Conservation (phyloP, 2,329 filamentous ascomycete species). For the Neonectria coccinea region DNA sequence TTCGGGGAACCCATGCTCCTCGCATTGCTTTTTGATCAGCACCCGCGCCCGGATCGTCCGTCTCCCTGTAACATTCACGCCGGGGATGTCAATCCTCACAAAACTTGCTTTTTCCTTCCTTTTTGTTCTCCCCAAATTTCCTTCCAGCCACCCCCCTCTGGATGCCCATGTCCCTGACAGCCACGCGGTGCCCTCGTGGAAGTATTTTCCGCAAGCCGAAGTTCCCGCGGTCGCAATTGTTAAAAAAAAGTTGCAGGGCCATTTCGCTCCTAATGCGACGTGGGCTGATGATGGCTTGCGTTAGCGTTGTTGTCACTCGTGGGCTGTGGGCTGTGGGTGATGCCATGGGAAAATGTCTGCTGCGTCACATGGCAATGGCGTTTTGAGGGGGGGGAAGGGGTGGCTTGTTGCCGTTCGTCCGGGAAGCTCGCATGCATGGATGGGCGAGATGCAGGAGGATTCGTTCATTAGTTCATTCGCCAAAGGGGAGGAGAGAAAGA, state of each 20-base stretch:
- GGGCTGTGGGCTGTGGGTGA: background rate
- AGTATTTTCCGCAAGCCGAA: background rate
- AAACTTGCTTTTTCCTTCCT: background rate
- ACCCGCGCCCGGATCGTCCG: background rate
- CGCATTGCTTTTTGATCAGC: constrained; percentile 6
- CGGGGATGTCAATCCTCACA: background rate
- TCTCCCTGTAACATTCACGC: background rate
- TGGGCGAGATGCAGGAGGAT: background rate
- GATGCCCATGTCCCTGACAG: background rate
- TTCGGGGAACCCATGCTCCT: background rate
- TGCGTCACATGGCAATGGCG: constrained; percentile 8
- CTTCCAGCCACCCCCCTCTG: background rate
- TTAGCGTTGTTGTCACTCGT: background rate
- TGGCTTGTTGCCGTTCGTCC: constrained; percentile 1
- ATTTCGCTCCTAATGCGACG: background rate
- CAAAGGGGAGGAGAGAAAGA: background rate
- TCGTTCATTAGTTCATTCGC: background rate
- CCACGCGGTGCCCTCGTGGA: background rate
- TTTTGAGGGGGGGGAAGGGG: background rate
- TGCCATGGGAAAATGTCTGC: background rate
- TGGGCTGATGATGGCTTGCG: background rate
- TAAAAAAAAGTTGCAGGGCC: background rate
- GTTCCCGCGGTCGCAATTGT: background rate
- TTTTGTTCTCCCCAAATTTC: background rate
- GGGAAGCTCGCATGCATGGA: background rate